Percentiles rank a stretch among this genome's conserved stretches.
Evolutionary conservation across 805 yeast genomes (phyloP).

Genomic region (Candida montana): DNA sequence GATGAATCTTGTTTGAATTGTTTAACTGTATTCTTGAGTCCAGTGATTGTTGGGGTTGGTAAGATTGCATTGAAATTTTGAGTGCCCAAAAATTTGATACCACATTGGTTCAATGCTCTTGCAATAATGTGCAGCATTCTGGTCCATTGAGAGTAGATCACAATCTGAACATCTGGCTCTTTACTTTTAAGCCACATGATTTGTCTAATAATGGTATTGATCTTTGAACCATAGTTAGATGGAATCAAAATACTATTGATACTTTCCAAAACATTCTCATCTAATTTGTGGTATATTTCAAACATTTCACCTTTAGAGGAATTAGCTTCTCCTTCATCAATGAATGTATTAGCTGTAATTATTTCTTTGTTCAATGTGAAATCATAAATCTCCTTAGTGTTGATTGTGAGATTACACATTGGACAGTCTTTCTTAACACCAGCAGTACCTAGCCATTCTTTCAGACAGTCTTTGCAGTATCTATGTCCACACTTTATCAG

Average conservation of each 20-base stretch:
- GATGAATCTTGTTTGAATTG: slow-evolving; percentile 53
- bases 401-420: slow-evolving; percentile 60
- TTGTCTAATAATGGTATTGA: slow-evolving; percentile 76
- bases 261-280: slow-evolving; percentile 35
- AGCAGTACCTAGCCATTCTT: slow-evolving; percentile 56
- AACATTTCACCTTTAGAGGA: slow-evolving; percentile 11
- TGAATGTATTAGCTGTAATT: slow-evolving; percentile 41
- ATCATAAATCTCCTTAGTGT: slow-evolving; percentile 51
- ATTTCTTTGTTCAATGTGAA: slow-evolving; percentile 58
- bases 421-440: slow-evolving; percentile 57
- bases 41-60: neutral
- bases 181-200: slow-evolving; percentile 54
- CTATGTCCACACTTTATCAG: slow-evolving; percentile 89
- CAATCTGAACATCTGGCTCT: slow-evolving; percentile 57
- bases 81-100: slow-evolving; percentile 53
- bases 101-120: slow-evolving; percentile 56
- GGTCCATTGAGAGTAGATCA: slow-evolving; percentile 87
- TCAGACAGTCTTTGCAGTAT: slow-evolving; percentile 78
- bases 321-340: slow-evolving; percentile 19
- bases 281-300: slow-evolving; percentile 31
- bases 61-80: slow-evolving; percentile 17
- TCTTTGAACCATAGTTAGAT: slow-evolving; percentile 73
- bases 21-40: slow-evolving; percentile 36
- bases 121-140: slow-evolving; percentile 64
- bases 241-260: slow-evolving; percentile 40